Conservation (phyloP, 108 stramenopile species). For the Cylindrotheca closterium region DNA sequence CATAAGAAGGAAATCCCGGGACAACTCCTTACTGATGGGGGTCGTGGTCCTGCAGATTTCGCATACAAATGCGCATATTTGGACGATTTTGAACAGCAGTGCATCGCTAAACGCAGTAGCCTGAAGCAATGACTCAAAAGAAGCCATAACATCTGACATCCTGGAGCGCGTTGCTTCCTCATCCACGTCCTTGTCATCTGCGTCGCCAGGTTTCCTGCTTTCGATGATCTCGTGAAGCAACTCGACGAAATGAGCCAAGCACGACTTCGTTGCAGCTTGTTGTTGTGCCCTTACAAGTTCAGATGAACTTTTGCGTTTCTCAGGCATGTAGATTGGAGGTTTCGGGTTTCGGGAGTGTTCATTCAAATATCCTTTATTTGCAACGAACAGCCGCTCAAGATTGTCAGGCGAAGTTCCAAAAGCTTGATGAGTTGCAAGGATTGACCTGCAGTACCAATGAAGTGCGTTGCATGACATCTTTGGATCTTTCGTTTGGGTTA, state of each 20-base stretch:
- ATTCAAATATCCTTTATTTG: slow-evolving; percentile 54
- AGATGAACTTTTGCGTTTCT: slow-evolving; percentile 24
- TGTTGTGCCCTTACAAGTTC: slow-evolving; percentile 43
- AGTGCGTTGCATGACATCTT: slow-evolving; percentile 41
- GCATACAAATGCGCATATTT: slow-evolving; percentile 58
- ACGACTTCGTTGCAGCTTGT: slow-evolving; percentile 39
- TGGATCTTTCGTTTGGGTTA: slow-evolving; percentile 53
- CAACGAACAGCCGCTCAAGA: slow-evolving; percentile 54
- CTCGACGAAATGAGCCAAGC: slow-evolving; percentile 66
- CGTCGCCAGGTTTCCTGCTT: slow-evolving; percentile 1
- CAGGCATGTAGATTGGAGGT: slow-evolving; percentile 13
- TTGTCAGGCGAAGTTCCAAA: slow-evolving; percentile 69
- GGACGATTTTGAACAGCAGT: slow-evolving; percentile 67
- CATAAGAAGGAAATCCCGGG: slow-evolving; percentile 7
- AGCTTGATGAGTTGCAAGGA: slow-evolving; percentile 52
- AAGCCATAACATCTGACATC: slow-evolving; percentile 33
- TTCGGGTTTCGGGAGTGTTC: slow-evolving; percentile 29
- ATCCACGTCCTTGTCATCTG: too few species aligned
- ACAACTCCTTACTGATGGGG: background rate
- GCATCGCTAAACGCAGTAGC: slow-evolving; percentile 57
- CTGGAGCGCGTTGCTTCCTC: slow-evolving; percentile 4
- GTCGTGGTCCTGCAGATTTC: slow-evolving; percentile 1
- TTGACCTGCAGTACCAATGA: slow-evolving; percentile 74
- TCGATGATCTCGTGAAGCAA: slow-evolving; percentile 60
- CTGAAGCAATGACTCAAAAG: slow-evolving; percentile 34